Evolutionary conservation across 2,329 filamentous ascomycete species (phyloP).

Genomic region (Diplodia mutila): DNA sequence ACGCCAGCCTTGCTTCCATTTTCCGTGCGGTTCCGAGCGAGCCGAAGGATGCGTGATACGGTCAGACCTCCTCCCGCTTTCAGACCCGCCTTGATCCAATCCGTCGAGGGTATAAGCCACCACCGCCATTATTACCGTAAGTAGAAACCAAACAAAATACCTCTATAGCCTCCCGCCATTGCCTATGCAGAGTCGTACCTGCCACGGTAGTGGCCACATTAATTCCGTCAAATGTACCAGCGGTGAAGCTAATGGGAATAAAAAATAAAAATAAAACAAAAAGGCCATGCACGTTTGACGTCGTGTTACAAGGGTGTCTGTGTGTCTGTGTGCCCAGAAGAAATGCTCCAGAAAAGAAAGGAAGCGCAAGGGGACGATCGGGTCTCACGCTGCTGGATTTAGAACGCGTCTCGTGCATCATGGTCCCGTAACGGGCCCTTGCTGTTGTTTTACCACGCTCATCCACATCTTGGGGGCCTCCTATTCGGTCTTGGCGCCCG

Average conservation of each 20-base stretch:
- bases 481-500: conserved; percentile 44
- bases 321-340: conserved; percentile 1
- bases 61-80: background rate
- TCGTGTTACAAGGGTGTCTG: conserved; percentile 6
- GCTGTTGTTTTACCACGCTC: background rate
- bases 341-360: conserved; percentile 5
- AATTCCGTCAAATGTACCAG: background rate
- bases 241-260: background rate
- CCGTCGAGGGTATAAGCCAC: conserved; percentile 18
- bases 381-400: conserved; percentile 7
- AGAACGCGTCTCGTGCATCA: conserved; percentile 2
- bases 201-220: background rate
- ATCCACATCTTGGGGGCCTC: background rate
- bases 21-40: background rate
- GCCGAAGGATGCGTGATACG: background rate
- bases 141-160: background rate
- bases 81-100: background rate
- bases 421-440: background rate
- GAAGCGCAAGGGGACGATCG: background rate
- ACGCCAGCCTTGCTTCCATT: background rate
- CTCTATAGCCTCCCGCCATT: background rate
- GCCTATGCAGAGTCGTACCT: background rate
- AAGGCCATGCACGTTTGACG: background rate
- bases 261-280: background rate
- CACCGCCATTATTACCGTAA: background rate